Evolutionary conservation across 164 flowering plant genomes (phyloP).

Genomic region (Kalanchoe fedtschenkoi): DNA sequence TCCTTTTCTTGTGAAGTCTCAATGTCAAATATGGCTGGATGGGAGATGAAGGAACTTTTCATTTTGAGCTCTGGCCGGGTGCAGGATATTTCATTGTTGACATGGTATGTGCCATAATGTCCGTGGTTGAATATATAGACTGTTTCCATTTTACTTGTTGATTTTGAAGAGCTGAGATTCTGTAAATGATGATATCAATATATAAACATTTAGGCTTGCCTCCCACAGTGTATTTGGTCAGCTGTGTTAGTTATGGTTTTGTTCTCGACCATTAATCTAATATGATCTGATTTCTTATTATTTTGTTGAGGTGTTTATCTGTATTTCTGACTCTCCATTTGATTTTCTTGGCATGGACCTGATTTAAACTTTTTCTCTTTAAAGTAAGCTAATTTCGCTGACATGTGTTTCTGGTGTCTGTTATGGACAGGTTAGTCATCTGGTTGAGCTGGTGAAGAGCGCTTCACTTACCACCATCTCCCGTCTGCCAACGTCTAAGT

Average conservation of each 20-base stretch:
- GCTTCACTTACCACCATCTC: conserved; percentile 33
- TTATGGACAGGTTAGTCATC: not conserved
- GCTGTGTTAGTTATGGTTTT: not conserved
- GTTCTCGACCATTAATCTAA: not conserved
- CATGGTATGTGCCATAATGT: no score
- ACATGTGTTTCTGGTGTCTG: not conserved
- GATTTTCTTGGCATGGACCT: no score
- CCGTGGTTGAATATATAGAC: not conserved
- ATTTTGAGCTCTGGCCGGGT: no score
- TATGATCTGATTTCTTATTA: not conserved
- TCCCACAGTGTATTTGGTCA: not conserved
- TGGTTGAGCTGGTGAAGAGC: conserved; percentile 30
- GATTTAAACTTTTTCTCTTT: not conserved
- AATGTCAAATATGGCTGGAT: no score
- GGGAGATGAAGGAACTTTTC: no score
- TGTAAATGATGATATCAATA: not conserved
- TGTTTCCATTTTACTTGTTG: no score
- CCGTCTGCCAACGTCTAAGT: not conserved
- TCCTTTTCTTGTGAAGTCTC: no score
- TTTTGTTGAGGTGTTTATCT: conserved; percentile 2
- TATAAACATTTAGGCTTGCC: not conserved
- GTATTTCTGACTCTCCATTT: not conserved
- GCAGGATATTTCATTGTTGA: no score
- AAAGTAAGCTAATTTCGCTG: not conserved
- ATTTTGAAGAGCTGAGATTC: no score